Percentiles rank a stretch among this genome's conserved stretches.
Conservation (phyloP, 495 filamentous ascomycete species). For the Tuber borchii region DNA sequence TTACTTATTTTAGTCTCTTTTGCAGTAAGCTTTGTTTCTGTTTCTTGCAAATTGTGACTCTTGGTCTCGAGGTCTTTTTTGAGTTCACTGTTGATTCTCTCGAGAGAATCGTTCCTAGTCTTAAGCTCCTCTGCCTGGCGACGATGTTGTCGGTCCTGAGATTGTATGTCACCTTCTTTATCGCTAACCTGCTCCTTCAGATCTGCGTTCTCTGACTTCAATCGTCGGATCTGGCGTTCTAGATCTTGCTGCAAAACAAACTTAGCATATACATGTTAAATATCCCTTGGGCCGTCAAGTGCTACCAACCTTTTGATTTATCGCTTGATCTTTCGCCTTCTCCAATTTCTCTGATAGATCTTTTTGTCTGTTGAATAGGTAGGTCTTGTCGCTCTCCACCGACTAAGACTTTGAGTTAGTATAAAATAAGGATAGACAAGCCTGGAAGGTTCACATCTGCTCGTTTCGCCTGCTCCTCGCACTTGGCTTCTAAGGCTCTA, state of each 20-base stretch:
- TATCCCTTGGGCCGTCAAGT: neutral
- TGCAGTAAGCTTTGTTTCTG: conserved; percentile 60
- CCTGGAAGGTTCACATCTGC: conserved; percentile 46
- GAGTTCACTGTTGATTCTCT: conserved; percentile 62
- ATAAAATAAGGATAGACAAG: neutral
- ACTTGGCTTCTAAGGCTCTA: conserved; percentile 63
- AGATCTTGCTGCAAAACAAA: conserved; percentile 45
- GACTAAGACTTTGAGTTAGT: conserved; percentile 43
- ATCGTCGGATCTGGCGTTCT: conserved; percentile 63
- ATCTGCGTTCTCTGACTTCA: conserved; percentile 64
- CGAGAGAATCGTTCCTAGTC: conserved; percentile 59
- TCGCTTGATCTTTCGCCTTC: conserved; percentile 58
- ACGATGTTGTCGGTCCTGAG: conserved; percentile 63
- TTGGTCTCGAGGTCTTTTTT: conserved; percentile 63
- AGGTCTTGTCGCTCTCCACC: conserved; percentile 62
- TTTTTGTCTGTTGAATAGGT: conserved; percentile 65
- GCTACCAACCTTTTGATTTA: conserved; percentile 54
- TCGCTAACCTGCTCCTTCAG: conserved; percentile 76
- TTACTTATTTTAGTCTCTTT: conserved; percentile 63
- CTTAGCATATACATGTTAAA: neutral
- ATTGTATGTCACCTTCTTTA: conserved; percentile 59
- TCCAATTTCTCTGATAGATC: conserved; percentile 63
- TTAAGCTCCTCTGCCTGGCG: conserved; percentile 66
- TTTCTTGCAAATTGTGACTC: conserved; percentile 54
- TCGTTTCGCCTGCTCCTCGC: conserved; percentile 78